Evolutionary conservation across 1,284 basidiomycete genomes (phyloP).

Genomic region (Lignosus rhinocerotis): DNA sequence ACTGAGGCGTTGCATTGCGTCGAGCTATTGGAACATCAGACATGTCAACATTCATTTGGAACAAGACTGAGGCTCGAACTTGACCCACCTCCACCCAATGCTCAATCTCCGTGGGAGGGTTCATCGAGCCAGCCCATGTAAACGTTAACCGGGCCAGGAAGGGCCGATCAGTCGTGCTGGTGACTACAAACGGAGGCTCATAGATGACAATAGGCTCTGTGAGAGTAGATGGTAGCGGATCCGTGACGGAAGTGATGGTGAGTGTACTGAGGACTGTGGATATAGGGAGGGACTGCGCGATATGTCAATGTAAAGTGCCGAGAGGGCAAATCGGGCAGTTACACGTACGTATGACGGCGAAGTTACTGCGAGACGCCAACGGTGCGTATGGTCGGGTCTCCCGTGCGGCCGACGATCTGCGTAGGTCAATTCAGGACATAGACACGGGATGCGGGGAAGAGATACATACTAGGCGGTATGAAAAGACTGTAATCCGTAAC

Average conservation of each 20-base stretch:
- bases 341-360: conserved; percentile 69
- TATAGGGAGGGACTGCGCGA: conserved; percentile 49
- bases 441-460: background rate
- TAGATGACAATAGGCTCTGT: conserved; percentile 36
- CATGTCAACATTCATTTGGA: background rate
- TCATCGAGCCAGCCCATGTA: conserved; percentile 45
- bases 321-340: background rate
- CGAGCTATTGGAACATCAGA: conserved; percentile 48
- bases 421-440: background rate
- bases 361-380: conserved; percentile 70
- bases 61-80: background rate
- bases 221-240: conserved; percentile 39
- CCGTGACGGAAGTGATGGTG: conserved; percentile 46
- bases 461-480: conserved; percentile 51
- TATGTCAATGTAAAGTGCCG: background rate
- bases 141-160: conserved; percentile 67
- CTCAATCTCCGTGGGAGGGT: conserved; percentile 50
- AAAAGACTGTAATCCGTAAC: conserved; percentile 66
- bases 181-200: conserved; percentile 58
- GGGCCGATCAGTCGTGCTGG: conserved; percentile 55
- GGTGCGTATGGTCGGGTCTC: conserved; percentile 51
- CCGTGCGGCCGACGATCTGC: conserved; percentile 45
- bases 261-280: conserved; percentile 54
- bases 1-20: conserved; percentile 48
- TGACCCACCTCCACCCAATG: conserved; percentile 74